These are phyloP conservation scores for Chlorella sp. DNA, from an alignment of 139 green algal species.

Conservation along the genomic window DNA sequence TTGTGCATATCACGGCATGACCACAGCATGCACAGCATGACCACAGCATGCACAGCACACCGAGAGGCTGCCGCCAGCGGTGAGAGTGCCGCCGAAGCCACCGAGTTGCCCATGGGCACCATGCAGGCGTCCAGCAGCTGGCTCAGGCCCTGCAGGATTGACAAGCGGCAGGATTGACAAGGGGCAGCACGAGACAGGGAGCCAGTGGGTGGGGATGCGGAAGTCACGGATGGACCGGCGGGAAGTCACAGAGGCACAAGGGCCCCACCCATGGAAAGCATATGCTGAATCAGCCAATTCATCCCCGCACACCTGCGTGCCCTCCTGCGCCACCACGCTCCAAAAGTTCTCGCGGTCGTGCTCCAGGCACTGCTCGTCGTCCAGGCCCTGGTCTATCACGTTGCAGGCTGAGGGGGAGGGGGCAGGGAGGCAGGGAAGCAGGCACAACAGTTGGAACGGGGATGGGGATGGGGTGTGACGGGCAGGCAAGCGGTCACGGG, in stretches of 20 bases:
- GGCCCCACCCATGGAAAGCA: no score
- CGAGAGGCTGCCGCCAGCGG: conserved; percentile 20
- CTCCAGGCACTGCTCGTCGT: neutral
- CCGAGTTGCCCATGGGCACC: neutral
- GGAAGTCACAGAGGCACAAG: no score
- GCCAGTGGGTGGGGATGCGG: no score
- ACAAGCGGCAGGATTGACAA: no score
- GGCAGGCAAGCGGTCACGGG: no score
- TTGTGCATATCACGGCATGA: neutral
- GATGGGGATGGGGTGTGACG: no score
- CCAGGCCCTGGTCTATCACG: conserved; percentile 8
- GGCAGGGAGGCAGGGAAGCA: no score
- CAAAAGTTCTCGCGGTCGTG: conserved; percentile 20
- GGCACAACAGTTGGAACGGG: no score
- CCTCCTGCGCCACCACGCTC: neutral
- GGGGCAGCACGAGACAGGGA: no score
- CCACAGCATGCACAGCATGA: neutral
- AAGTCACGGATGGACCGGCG: no score
- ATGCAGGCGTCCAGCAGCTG: neutral
- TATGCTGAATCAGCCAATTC: no score
- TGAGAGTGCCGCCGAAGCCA: conserved; percentile 9
- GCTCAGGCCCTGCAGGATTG: neutral
- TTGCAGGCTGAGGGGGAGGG: neutral
- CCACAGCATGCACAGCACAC: neutral
- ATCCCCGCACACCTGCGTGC: conserved; percentile 7